A percentile compares a stretch with the other conserved stretches of the same genome.
These are phyloP conservation scores for Balakata baccata DNA, from an alignment of 345 rosid species.

Conservation along the genomic window DNA sequence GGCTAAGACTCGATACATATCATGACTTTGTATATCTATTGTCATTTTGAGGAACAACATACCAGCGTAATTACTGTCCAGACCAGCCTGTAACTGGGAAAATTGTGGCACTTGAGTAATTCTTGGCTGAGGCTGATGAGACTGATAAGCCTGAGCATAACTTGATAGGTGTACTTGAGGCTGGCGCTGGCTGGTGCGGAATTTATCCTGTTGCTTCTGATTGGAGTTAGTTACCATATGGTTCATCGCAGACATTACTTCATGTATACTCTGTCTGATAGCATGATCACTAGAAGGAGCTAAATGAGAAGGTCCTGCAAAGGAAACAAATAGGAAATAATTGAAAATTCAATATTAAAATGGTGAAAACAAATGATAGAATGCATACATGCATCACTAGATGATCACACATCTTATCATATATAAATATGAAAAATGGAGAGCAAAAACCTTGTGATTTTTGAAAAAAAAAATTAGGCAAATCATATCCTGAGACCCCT, in stretches of 20 bases:
- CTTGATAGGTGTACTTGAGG: slow-evolving; percentile 17
- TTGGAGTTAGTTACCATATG: slow-evolving; percentile 5
- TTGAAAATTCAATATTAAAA: neutral
- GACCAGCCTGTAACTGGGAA: slow-evolving; percentile 15
- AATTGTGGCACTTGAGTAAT: slow-evolving; percentile 1
- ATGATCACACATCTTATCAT: neutral
- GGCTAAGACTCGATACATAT: neutral
- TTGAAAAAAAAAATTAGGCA: neutral
- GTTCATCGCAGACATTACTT: slow-evolving; percentile 17
- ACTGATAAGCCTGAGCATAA: slow-evolving; percentile 10
- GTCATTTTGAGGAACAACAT: neutral
- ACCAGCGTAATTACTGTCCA: slow-evolving; percentile 26
- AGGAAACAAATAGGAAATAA: neutral
- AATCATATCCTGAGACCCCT: too few species aligned
- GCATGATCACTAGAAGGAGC: slow-evolving; percentile 10
- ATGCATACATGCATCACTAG: neutral
- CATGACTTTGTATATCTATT: neutral
- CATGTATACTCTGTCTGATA: slow-evolving; percentile 15
- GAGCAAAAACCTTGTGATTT: neutral
- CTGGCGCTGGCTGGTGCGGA: slow-evolving; percentile 8
- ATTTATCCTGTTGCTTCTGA: slow-evolving; percentile 16
- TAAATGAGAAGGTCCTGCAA: slow-evolving; percentile 11
- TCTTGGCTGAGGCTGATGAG: slow-evolving; percentile 16
- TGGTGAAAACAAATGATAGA: neutral
- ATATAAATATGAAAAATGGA: neutral